A percentile compares a stretch with the other conserved stretches of the same genome.
Evolutionary conservation across 306 rosid species (phyloP).

Genomic region (Prosopis cineraria): DNA sequence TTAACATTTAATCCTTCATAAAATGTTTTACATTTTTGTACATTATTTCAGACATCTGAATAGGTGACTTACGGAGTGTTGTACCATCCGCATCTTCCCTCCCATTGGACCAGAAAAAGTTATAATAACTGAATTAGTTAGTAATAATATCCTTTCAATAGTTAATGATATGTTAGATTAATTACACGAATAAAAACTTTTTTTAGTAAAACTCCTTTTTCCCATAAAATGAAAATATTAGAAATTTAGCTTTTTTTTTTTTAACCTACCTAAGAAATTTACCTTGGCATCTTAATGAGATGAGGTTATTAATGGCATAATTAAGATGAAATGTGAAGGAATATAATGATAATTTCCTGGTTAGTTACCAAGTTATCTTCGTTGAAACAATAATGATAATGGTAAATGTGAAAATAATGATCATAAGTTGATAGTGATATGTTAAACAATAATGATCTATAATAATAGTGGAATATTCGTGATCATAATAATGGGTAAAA

Average conservation of each 20-base stretch:
- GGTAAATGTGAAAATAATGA: conserved; percentile 7
- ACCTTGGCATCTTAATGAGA: neutral
- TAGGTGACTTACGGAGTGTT: too few species aligned
- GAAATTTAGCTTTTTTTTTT: neutral
- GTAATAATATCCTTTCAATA: neutral
- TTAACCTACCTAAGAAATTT: neutral
- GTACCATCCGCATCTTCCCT: too few species aligned
- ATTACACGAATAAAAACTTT: neutral
- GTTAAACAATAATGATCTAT: conserved; percentile 7
- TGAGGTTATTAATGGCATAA: neutral
- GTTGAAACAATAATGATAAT: neutral
- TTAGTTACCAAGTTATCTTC: neutral
- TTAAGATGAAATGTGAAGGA: neutral
- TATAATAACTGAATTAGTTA: too few species aligned
- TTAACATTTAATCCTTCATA: too few species aligned
- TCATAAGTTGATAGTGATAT: conserved; percentile 10
- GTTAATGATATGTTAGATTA: neutral
- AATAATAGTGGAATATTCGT: neutral
- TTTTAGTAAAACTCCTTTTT: neutral
- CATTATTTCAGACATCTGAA: too few species aligned
- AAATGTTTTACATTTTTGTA: too few species aligned
- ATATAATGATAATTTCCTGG: conserved; percentile 4
- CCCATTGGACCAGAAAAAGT: too few species aligned
- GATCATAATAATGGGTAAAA: neutral
- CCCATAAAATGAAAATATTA: neutral